Base-by-base conservation (phyloP, 352 stramenopile genomes). In the Pythium graminicola region DNA sequence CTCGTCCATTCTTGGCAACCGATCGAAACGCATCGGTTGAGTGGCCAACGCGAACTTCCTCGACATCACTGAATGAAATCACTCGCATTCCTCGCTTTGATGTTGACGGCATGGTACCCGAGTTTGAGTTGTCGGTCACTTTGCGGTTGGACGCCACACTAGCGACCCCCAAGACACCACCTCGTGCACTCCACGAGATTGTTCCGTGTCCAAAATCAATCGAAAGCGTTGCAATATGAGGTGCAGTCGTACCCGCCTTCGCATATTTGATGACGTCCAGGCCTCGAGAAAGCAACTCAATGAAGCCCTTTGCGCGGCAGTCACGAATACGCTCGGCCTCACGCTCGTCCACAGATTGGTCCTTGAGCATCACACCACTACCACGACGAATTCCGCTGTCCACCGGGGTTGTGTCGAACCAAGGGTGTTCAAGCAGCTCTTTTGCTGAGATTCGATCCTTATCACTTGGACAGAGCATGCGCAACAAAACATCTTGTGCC, bases 221-320 rank as follows among this genome's bases (percentile, higher is more conserved):
- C 8, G 46, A 52, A 35, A 92, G 35, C 1, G 54, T 65, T 23
- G 76, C 68, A 16, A 53, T 23, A 26, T 89, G 75, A 9, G 81
- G 69, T 6, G 53, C 54, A 1, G 64, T 81, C 16, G 63, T 67
- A 26, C 71, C 58, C 24, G 70, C 68, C 33, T 69, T 68, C 44
- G 72, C 65, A 45, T 75, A 81, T 51, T 87, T 92, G 24, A 76
- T 69, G 23, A 85, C 59, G 26, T 86, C 72, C 1, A 92, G 65
- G 4, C 78, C 81, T 23, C 75, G 70, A 20, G 53, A 65, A 0
- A 92, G 59, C 41, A 92, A 47, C 41, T 92, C 81, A 2, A 62
- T 63, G 48, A 92, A 85, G n/a, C 78, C 81, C 49, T 73, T 67
- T 3, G 46, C 53, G 40, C 76, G 66, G 26, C 78, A 89, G 29